Evolutionary conservation across 73 alveolate genomes (phyloP).

Genomic region (Paramecium pentaurelia): DNA sequence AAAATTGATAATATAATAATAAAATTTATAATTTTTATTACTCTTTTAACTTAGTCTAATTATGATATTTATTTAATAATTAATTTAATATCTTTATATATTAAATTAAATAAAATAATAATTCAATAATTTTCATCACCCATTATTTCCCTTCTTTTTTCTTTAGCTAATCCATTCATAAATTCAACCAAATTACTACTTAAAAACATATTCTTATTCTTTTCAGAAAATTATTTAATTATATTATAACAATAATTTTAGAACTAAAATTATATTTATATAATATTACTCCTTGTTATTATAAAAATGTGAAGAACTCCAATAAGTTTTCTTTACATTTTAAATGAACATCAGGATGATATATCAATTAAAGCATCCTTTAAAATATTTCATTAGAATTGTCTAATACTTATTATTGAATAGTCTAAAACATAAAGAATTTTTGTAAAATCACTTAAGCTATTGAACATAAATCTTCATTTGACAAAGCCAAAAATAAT

Average conservation of each 20-base stretch:
- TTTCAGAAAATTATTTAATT: conserved; percentile 51
- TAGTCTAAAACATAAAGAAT: conserved; percentile 53
- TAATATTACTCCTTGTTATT: not conserved
- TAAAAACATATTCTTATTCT: conserved; percentile 44
- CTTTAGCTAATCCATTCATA: conserved; percentile 57
- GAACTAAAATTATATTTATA: not conserved
- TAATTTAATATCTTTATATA: not conserved
- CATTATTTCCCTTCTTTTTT: conserved; percentile 37
- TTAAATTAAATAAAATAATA: not conserved
- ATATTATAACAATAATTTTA: conserved; percentile 50
- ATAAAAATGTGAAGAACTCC: conserved; percentile 45
- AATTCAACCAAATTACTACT: conserved; percentile 56
- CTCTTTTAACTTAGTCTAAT: too few relatives aligned
- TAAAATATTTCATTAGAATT: conserved; percentile 5
- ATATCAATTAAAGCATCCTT: conserved; percentile 12
- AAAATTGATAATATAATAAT: not conserved
- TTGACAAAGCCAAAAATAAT: conserved; percentile 35
- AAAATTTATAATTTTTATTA: not conserved
- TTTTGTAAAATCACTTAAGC: conserved; percentile 44
- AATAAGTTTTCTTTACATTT: conserved; percentile 42
- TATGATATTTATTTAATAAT: not conserved
- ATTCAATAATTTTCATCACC: conserved; percentile 53
- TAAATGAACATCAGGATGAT: conserved; percentile 57
- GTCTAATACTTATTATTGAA: conserved; percentile 20
- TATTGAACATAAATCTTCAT: conserved; percentile 50